Evolutionary conservation across 768 basidiomycete species (phyloP).

Genomic region (Chalciporus chontae): DNA sequence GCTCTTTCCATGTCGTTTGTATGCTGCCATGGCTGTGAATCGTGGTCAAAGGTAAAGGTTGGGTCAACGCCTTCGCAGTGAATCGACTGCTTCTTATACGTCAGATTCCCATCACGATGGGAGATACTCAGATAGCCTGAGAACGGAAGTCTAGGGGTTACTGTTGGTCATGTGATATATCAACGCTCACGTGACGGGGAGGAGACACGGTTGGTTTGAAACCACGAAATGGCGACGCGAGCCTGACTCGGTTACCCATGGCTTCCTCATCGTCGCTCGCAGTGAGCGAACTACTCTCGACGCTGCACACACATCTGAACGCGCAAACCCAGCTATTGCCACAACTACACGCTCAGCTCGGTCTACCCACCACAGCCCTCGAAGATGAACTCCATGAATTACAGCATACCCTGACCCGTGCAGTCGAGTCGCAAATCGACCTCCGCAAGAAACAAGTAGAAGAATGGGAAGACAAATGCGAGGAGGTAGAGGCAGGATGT

Average conservation of each 20-base stretch:
- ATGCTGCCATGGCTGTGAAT: slow-evolving; percentile 55
- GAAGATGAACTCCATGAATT: slow-evolving; percentile 75
- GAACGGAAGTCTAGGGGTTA: no score
- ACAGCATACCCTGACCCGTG: slow-evolving; percentile 69
- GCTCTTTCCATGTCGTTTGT: no score
- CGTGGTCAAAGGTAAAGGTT: slow-evolving; percentile 29
- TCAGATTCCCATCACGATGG: no score
- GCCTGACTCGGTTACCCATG: slow-evolving; percentile 16
- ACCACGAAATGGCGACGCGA: slow-evolving; percentile 15
- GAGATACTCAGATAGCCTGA: no score
- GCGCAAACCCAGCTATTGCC: slow-evolving; percentile 80
- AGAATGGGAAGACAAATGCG: slow-evolving; percentile 65
- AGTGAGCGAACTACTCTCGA: slow-evolving; percentile 68
- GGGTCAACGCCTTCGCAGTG: slow-evolving; percentile 7
- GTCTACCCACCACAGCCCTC: slow-evolving; percentile 73
- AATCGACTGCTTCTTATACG: not conserved
- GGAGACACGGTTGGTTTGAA: slow-evolving; percentile 23
- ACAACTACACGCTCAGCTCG: slow-evolving; percentile 79
- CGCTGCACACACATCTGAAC: slow-evolving; percentile 74
- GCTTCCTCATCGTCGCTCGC: slow-evolving; percentile 33
- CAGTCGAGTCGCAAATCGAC: slow-evolving; percentile 73
- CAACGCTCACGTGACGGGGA: slow-evolving; percentile 24
- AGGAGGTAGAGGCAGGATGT: slow-evolving; percentile 60
- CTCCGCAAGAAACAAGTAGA: slow-evolving; percentile 71
- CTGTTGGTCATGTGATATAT: slow-evolving; percentile 20